A percentile compares a stretch with the other conserved stretches of the same genome.
These are phyloP conservation scores for Candida glaebosa DNA, from an alignment of 805 yeast genomes.

Conservation along the genomic window DNA sequence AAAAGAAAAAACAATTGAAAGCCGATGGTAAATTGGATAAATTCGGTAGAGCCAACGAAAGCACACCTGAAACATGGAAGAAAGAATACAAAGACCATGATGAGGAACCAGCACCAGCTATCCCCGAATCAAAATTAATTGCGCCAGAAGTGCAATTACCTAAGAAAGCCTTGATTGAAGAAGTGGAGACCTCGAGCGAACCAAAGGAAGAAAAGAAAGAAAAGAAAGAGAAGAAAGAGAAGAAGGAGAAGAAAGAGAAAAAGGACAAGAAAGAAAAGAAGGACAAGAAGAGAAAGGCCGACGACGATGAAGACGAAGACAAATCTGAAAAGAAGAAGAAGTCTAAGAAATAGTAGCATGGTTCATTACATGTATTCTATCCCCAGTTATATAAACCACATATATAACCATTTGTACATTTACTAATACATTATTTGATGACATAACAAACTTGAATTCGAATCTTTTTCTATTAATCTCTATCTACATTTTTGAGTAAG, in stretches of 20 bases:
- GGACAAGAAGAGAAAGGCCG: conserved; percentile 52
- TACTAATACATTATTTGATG: conserved; percentile 7
- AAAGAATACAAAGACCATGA: conserved; percentile 70
- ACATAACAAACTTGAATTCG: not conserved
- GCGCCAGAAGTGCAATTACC: conserved; percentile 45
- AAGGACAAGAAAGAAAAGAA: conserved; percentile 58
- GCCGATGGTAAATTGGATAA: conserved; percentile 96
- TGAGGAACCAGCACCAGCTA: conserved; percentile 56
- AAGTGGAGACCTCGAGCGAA: conserved; percentile 26
- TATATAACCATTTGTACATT: conserved; percentile 11
- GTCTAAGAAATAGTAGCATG: conserved; percentile 30
- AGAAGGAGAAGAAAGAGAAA: conserved; percentile 49
- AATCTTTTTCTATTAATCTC: not conserved
- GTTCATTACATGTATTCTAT: conserved; percentile 1
- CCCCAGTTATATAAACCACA: conserved; percentile 8
- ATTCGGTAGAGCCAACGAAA: conserved; percentile 89
- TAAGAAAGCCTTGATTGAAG: conserved; percentile 49
- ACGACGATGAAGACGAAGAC: conserved; percentile 39
- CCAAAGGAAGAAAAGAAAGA: conserved; percentile 20
- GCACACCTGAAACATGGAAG: conserved; percentile 93
- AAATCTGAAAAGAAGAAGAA: conserved; percentile 51
- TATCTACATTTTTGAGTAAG: conserved; percentile 6
- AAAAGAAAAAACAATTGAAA: conserved; percentile 97
- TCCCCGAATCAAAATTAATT: conserved; percentile 51
- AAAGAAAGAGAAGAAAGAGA: conserved; percentile 29